A percentile compares a stretch with the other conserved stretches of the same genome.
These are phyloP conservation scores for Monosporascus sp. DNA, from an alignment of 2,329 filamentous ascomycete species.

Conservation along the genomic window DNA sequence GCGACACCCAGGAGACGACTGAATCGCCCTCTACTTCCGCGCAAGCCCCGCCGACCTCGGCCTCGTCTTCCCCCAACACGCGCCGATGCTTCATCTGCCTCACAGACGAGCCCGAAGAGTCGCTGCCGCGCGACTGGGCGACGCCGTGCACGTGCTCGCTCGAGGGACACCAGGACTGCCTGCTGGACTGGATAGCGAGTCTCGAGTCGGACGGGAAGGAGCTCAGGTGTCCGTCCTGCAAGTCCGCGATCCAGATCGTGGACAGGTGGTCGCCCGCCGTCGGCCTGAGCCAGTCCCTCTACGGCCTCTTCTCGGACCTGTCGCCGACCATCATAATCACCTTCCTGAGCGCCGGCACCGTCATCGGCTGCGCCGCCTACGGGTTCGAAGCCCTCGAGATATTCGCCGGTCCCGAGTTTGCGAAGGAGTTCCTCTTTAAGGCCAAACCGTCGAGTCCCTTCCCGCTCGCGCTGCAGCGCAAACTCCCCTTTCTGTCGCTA, in stretches of 20 bases:
- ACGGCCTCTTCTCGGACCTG: conserved; percentile 48
- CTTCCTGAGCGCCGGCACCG: conserved; percentile 47
- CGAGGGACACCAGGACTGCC: conserved; percentile 74
- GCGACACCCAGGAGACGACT: no score
- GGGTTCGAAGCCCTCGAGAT: conserved; percentile 45
- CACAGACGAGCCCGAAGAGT: conserved; percentile 47
- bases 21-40: no score
- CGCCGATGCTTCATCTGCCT: conserved; percentile 61
- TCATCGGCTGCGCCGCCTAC: conserved; percentile 50
- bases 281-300: conserved; percentile 55
- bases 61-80: conserved; percentile 12
- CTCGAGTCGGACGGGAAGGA: conserved; percentile 64
- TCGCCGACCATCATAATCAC: conserved; percentile 62
- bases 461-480: conserved; percentile 1
- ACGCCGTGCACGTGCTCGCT: conserved; percentile 88
- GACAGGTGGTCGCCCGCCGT: conserved; percentile 72
- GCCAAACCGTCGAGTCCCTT: conserved; percentile 5
- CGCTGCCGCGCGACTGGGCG: conserved; percentile 59
- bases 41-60: no score
- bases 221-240: conserved; percentile 85
- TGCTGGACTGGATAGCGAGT: conserved; percentile 91
- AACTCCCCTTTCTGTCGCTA: background rate
- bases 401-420: conserved; percentile 46
- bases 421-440: conserved; percentile 35
- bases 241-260: conserved; percentile 70